phyloP scores from a whole-genome alignment of 164 flowering plant genomes.

The Kingdonia uniflora region DNA sequence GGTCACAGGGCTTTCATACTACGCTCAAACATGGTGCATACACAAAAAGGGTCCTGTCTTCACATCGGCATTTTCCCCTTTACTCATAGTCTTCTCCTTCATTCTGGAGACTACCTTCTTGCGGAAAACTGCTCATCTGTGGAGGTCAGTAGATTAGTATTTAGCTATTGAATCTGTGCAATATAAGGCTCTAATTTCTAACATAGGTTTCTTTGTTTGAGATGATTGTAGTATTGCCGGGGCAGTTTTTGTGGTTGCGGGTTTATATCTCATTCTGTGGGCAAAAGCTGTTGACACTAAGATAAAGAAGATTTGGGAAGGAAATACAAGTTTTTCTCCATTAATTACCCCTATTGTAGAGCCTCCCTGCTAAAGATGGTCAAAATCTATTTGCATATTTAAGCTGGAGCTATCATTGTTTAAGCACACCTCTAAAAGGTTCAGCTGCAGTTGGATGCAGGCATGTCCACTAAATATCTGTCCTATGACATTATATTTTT shows the following conservation, averaged over 20 bases:
- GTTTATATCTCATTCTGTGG: slow-evolving; percentile 18
- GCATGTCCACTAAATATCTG: too few species aligned
- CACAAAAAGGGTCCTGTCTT: slow-evolving; percentile 19
- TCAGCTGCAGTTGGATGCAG: too few species aligned
- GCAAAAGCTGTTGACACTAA: slow-evolving; percentile 15
- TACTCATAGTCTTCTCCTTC: slow-evolving; percentile 17
- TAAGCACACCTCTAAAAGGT: too few species aligned
- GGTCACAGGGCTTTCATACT: slow-evolving; percentile 10
- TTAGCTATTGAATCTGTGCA: too few species aligned
- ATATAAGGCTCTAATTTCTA: too few species aligned
- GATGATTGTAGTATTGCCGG: slow-evolving; percentile 13
- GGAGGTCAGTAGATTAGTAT: too few species aligned
- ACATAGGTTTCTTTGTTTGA: neutral
- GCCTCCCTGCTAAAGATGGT: too few species aligned
- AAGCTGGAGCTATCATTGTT: too few species aligned
- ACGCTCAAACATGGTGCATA: slow-evolving; percentile 15
- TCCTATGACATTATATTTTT: too few species aligned
- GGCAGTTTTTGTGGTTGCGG: slow-evolving; percentile 12
- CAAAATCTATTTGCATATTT: too few species aligned
- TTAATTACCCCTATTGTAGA: neutral
- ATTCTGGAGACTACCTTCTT: slow-evolving; percentile 12
- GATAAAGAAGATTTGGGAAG: neutral
- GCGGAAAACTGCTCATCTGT: slow-evolving; percentile 1
- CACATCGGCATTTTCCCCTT: slow-evolving; percentile 13
- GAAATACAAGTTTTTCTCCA: neutral